Conservation (phyloP, 352 stramenopile species). For the Plasmopara viticola region DNA sequence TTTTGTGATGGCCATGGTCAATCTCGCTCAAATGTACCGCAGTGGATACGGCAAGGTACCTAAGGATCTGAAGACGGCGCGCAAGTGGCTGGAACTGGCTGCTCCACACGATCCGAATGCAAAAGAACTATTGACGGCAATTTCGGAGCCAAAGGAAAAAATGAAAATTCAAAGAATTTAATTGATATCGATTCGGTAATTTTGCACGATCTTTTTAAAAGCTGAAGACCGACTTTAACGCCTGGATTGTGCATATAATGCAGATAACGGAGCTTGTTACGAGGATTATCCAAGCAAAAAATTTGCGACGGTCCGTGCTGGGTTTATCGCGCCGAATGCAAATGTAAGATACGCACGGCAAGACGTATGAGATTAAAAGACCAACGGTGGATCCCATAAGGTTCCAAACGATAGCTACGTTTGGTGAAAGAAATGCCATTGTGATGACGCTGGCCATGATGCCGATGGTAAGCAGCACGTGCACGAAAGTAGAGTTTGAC, state of each 20-base stretch:
- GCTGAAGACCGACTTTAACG: slow-evolving; percentile 38
- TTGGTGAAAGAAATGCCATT: slow-evolving; percentile 65
- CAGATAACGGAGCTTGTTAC: slow-evolving; percentile 64
- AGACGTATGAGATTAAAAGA: slow-evolving; percentile 83
- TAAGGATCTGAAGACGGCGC: slow-evolving; percentile 50
- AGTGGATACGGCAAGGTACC: slow-evolving; percentile 60
- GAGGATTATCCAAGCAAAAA: slow-evolving; percentile 75
- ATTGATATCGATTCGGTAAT: neutral
- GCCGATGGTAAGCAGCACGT: slow-evolving; percentile 61
- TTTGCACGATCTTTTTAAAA: slow-evolving; percentile 12
- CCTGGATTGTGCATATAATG: slow-evolving; percentile 67
- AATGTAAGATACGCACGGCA: slow-evolving; percentile 84
- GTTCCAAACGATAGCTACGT: slow-evolving; percentile 85
- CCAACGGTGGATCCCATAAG: slow-evolving; percentile 84
- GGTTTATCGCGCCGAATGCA: slow-evolving; percentile 73
- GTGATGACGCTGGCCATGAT: slow-evolving; percentile 58
- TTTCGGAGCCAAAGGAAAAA: slow-evolving; percentile 19
- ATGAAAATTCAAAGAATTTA: neutral
- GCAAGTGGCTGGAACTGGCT: slow-evolving; percentile 70
- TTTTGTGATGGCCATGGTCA: slow-evolving; percentile 86
- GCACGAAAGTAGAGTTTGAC: slow-evolving; percentile 25
- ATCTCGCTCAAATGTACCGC: slow-evolving; percentile 81
- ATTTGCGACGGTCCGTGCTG: slow-evolving; percentile 54
- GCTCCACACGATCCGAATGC: slow-evolving; percentile 70
- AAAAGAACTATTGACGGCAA: slow-evolving; percentile 57